Base-by-base conservation (phyloP, 441 rosid genomes). In the Manihot esculenta region DNA sequence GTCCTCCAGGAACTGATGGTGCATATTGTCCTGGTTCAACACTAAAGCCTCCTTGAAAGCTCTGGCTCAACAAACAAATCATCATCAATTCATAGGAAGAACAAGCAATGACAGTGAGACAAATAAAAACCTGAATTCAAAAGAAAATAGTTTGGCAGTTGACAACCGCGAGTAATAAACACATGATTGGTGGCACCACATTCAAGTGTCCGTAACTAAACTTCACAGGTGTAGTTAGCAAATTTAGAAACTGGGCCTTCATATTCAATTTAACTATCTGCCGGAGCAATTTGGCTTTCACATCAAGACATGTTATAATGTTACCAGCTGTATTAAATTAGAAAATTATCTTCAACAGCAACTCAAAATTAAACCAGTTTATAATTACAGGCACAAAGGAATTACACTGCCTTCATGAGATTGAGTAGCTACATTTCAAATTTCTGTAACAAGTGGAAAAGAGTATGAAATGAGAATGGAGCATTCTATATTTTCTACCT, bases 1-100 rank as follows among this genome's bases (percentile, higher is more conserved):
- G 97, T n/a, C 94, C 94, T 66, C 88, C 90, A 70, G 87, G 71
- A 55, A 83, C 63, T 3, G 87, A 74, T 11, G 94, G 92, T 62
- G 94, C 89, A 54, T 85, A 83, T 64, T 83, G 86, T 64, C 97
- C 87, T 50, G 71, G 15, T 59, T 66, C 74, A 68, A 72, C 79
- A 51, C 69, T 69, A 59, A 82, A 21, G 51, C 83, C 87, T 72
- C 73, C 86, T 70, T 83, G 89, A 49, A 75, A 76, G 75, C 63
- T 79, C 84, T 80, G 88, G 66, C 20, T 57, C 69, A 68, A 51
- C 8, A 68, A 69, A 66, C 20, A 18, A 53, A 64, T 8, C 44
- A 1, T 21, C 42, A 55, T 17, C 10, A 63, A 13, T 21, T 42
- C 45, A 15, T 9, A 38, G 35, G 21, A 44, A 45, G 24, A 41